These are phyloP conservation scores for Diaporthe eres DNA, from an alignment of 2,329 filamentous ascomycete species.

Conservation along the genomic window DNA sequence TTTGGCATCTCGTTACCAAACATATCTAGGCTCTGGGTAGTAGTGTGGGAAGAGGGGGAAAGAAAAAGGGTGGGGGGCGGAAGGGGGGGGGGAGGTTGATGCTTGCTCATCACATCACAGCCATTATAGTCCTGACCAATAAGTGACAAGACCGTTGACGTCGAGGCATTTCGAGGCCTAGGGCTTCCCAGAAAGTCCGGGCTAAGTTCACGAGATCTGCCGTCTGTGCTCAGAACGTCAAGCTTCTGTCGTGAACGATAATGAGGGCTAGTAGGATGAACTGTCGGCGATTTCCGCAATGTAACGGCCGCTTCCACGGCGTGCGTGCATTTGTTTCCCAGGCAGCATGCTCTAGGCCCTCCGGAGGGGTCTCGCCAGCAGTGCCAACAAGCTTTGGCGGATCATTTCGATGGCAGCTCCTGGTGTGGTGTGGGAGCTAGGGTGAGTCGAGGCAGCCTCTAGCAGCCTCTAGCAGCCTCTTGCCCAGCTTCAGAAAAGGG, in stretches of 20 bases:
- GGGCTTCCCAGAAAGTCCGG: background rate
- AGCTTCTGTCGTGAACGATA: background rate
- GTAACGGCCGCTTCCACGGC: constrained; percentile 30
- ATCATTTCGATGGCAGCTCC: constrained; percentile 5
- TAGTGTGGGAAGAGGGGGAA: background rate
- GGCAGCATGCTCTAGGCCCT: constrained; percentile 8
- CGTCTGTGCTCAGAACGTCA: constrained; percentile 21
- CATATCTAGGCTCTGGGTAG: background rate
- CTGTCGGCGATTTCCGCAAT: constrained; percentile 27
- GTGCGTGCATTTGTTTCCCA: background rate
- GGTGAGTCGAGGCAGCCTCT: constrained; percentile 20
- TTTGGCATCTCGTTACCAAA: background rate
- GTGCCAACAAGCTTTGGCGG: background rate
- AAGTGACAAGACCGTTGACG: constrained; percentile 21
- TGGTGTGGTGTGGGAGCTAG: constrained; percentile 7
- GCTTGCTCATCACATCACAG: constrained; percentile 23
- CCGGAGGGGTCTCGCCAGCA: constrained; percentile 4
- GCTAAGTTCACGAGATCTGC: constrained; percentile 1
- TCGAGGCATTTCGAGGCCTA: constrained; percentile 14
- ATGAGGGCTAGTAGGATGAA: background rate
- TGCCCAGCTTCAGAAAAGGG: background rate
- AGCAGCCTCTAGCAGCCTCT: constrained; percentile 14
- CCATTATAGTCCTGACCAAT: constrained; percentile 10
- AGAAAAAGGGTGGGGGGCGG: background rate
- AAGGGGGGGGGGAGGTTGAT: background rate